Base-by-base conservation (phyloP, 2,329 filamentous ascomycete genomes). In the Trichoderma atroviride region DNA sequence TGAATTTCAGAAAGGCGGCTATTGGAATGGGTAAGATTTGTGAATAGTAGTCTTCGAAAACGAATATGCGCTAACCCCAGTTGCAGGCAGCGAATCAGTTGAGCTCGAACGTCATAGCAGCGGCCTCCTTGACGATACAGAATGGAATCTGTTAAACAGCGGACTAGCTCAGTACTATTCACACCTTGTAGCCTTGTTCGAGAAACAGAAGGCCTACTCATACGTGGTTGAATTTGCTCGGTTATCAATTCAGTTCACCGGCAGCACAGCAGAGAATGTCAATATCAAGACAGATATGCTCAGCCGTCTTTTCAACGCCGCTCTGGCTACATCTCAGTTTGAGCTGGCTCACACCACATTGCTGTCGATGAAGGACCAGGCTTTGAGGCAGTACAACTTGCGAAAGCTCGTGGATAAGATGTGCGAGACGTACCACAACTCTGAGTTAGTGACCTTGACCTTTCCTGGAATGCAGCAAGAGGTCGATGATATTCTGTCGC, bases 151-250 rank as follows among this genome's bases (percentile, higher is more conserved):
- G 6, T 79, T 91, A 29, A 87, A 94, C 76, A 88, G 88, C 68
- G 96, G 95, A 1, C 85, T 94, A 52, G 87, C 93, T 5, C 89
- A 88, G 72, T 99, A 97, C 81, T 96, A 96, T 79, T 89, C 91
- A 53, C 96, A 99, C 78, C 87, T 98, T 62, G 87, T 94, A 14
- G 86, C 88, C 24, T 85, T 99, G 1, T 98, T 92, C 76, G 94
- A 97, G 77, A 88, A 87, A 74, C 87, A 88, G 55, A 91, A 90
- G 73, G 89, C 91, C 0, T 92, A 92, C 78, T 91, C 92, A 1
- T 92, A 91, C 75, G 92, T 96, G 52, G 87, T 93, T 6, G 92
- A 97, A 73, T 97, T 97, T 82, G 90, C 92, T 50, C 87, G 89
- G 50, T 83, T 94, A 29, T 90, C 92, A 6, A 83, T 96, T 53